phyloP scores from a whole-genome alignment of 2,329 filamentous ascomycete genomes.

The Venturia aucupariae region DNA sequence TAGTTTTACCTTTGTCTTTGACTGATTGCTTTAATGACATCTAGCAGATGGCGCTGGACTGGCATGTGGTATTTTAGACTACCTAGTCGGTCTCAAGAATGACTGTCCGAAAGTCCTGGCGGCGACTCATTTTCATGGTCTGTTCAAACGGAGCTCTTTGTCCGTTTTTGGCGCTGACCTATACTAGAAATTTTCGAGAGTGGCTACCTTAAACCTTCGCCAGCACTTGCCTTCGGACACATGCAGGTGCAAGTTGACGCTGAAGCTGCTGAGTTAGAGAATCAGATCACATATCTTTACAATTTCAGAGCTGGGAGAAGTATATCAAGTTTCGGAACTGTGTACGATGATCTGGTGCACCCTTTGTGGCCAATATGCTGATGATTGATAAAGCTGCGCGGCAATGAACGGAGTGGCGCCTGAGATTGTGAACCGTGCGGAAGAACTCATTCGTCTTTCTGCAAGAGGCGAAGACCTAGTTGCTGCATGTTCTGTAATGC shows the following conservation, averaged over 20 bases:
- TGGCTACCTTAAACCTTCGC: slow-evolving; percentile 43
- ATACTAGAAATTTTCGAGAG: slow-evolving; percentile 59
- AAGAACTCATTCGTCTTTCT: slow-evolving; percentile 59
- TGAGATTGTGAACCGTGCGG: slow-evolving; percentile 64
- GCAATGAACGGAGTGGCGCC: slow-evolving; percentile 73
- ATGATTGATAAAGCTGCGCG: slow-evolving; percentile 48
- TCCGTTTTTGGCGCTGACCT: slow-evolving; percentile 22
- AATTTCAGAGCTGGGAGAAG: slow-evolving; percentile 57
- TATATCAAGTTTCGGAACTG: slow-evolving; percentile 72
- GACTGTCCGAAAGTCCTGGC: slow-evolving; percentile 50
- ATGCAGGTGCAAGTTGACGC: slow-evolving; percentile 61
- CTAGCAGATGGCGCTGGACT: slow-evolving; percentile 52
- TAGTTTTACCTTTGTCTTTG: neutral
- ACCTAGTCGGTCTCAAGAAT: slow-evolving; percentile 41
- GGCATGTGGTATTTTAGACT: slow-evolving; percentile 51
- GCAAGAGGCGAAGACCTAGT: slow-evolving; percentile 68
- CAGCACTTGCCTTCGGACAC: slow-evolving; percentile 51
- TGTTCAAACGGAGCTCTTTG: slow-evolving; percentile 18
- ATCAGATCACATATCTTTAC: slow-evolving; percentile 68
- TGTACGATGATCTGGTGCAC: slow-evolving; percentile 29
- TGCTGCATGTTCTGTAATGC: slow-evolving; percentile 59
- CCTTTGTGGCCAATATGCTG: neutral
- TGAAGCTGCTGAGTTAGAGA: slow-evolving; percentile 41
- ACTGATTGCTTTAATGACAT: neutral
- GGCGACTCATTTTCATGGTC: slow-evolving; percentile 56